phyloP scores from a whole-genome alignment of 306 rosid genomes.

The Gastrolobium bilobum region DNA sequence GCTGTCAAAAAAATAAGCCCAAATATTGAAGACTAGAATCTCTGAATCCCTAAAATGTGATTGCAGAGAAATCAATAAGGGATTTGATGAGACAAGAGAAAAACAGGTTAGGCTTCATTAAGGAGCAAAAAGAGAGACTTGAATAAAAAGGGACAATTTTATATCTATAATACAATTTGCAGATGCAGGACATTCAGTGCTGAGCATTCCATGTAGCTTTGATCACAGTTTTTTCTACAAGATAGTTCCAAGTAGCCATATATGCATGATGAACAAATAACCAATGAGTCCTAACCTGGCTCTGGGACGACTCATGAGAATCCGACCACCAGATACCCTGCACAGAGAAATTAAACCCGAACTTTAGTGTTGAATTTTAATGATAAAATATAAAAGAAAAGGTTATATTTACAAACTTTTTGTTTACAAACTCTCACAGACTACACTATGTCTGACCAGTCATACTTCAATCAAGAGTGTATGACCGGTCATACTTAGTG shows the following conservation, averaged over 20 bases:
- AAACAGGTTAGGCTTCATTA: conserved; percentile 46
- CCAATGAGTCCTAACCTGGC: conserved; percentile 89
- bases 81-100: conserved; percentile 39
- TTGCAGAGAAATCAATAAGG: conserved; percentile 65
- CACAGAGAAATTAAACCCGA: conserved; percentile 44
- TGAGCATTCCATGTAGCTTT: conserved; percentile 35
- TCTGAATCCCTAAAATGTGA: conserved; percentile 89
- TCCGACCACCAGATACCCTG: conserved; percentile 95
- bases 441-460: too few species aligned
- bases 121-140: conserved; percentile 39
- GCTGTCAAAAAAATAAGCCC: conserved; percentile 47
- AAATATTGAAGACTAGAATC: conserved; percentile 55
- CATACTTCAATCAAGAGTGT: too few species aligned
- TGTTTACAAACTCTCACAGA: too few species aligned
- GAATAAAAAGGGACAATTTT: background rate
- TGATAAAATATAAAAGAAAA: conserved; percentile 8
- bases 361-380: conserved; percentile 1
- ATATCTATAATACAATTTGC: conserved; percentile 69
- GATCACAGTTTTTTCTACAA: conserved; percentile 60
- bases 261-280: conserved; percentile 79
- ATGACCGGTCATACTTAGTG: too few species aligned
- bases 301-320: conserved; percentile 90
- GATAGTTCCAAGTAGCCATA: conserved; percentile 88
- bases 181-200: conserved; percentile 44
- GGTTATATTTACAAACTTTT: too few species aligned